Base-by-base conservation (phyloP, 2,329 filamentous ascomycete species). In the Ascochyta clinopodiicola region DNA sequence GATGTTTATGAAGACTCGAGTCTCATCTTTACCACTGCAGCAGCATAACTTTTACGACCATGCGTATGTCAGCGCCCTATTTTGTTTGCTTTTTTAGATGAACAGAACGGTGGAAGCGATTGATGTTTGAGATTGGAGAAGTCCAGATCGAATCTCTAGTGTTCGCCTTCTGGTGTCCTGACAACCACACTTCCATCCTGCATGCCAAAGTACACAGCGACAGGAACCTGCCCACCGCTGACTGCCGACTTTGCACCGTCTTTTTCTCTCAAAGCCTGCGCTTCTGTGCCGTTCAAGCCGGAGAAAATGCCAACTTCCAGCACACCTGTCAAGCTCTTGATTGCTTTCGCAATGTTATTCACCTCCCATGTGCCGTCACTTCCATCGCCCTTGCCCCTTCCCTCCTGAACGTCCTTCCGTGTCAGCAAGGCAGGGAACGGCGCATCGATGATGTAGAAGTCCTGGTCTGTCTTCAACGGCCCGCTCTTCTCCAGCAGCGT, bases 121-220 rank as follows among this genome's bases (percentile, higher is more conserved):
- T 13, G 12, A 10, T 31, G 12, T 31, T 31, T 10, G 29, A 31
- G 12, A 13, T 13, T 3, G 29, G 12, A 31, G 12, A 31, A 31
- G 15, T 31, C 9, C 29, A 15, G 5, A 5, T 31, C 12, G 12
- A 15, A 31, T 4, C 29, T 31, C 36, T 59, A 69, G 47, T 56
- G 53, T 59, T 69, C 66, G 15, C 64, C 66, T 13, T 72, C 61
- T 21, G 62, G 61, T 17, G 68, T 74, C 51, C 72, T 62, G 7
- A 78, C 70, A 56, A 74, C 63, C 12, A 82, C 78, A 51, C 71
- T 77, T 10, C 80, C 80, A 58, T 81, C 90, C 39, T 89, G 85
- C 86, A 95, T 90, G 32, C 95, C 95, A 77, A 98, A 99, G 79
- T 98, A 99, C 22, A 92, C 93, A 25, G 92, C 92, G 12, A 97